Evolutionary conservation across 2,329 filamentous ascomycete species (phyloP).

Genomic region (Alternaria atra): DNA sequence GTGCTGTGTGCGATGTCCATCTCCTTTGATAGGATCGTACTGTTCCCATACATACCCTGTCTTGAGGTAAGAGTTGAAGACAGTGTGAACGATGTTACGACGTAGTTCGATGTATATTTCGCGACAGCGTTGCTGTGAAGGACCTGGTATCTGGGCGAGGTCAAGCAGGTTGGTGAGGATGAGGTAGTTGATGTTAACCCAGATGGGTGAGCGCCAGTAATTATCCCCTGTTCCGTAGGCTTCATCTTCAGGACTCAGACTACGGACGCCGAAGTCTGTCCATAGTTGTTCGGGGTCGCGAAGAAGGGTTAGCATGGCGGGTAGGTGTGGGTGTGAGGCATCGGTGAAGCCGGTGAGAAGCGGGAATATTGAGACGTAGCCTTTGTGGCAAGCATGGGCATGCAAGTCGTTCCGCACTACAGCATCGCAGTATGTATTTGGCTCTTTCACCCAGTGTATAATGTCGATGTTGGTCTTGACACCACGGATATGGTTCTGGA

Average conservation of each 20-base stretch:
- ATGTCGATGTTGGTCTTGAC: slow-evolving; percentile 86
- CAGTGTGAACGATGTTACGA: slow-evolving; percentile 83
- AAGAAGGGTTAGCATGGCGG: slow-evolving; percentile 77
- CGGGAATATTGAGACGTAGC: slow-evolving; percentile 90
- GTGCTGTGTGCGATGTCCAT: slow-evolving; percentile 94
- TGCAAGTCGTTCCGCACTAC: slow-evolving; percentile 89
- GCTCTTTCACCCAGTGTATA: slow-evolving; percentile 86
- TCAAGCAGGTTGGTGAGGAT: slow-evolving; percentile 75
- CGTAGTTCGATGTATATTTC: slow-evolving; percentile 79
- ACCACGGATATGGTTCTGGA: slow-evolving; percentile 72
- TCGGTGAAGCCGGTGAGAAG: slow-evolving; percentile 83
- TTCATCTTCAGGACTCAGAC: slow-evolving; percentile 79
- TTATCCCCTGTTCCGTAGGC: slow-evolving; percentile 90
- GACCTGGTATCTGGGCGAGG: slow-evolving; percentile 60
- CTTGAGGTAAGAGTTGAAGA: slow-evolving; percentile 83
- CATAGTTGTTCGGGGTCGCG: slow-evolving; percentile 82
- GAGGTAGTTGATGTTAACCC: slow-evolving; percentile 97
- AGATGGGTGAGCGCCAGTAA: slow-evolving; percentile 94
- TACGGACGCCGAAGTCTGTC: slow-evolving; percentile 84
- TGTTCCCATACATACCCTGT: slow-evolving; percentile 99
- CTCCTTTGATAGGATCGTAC: slow-evolving; percentile 91
- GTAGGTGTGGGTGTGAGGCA: slow-evolving; percentile 75
- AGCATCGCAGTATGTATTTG: slow-evolving; percentile 87
- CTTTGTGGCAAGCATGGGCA: slow-evolving; percentile 86
- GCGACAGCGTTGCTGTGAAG: slow-evolving; percentile 70